phyloP scores from a whole-genome alignment of 2,329 filamentous ascomycete species.

The Leptographium radiaticola region DNA sequence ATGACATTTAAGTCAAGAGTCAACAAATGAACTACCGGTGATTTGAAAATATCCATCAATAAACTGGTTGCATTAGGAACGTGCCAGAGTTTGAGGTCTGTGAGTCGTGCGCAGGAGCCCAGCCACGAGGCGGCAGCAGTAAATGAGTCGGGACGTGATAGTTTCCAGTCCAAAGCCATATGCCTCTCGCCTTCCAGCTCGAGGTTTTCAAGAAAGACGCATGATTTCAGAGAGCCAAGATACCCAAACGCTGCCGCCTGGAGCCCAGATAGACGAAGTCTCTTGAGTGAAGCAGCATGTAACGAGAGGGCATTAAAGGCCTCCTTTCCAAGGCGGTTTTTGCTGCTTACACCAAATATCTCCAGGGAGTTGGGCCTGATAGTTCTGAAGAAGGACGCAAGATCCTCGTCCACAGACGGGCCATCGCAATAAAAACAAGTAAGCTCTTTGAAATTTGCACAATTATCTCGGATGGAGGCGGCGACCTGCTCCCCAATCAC shows the following conservation, averaged over 20 bases:
- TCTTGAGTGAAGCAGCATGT: constrained; percentile 23
- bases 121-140: constrained; percentile 19
- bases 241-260: constrained; percentile 15
- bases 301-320: constrained; percentile 41
- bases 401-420: constrained; percentile 38
- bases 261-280: constrained; percentile 20
- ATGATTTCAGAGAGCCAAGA: constrained; percentile 19
- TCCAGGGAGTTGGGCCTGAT: constrained; percentile 43
- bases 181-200: constrained; percentile 17
- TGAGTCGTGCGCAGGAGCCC: constrained; percentile 29
- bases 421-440: constrained; percentile 36
- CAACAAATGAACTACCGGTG: constrained; percentile 29
- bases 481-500: constrained; percentile 42
- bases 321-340: constrained; percentile 37
- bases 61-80: constrained; percentile 40
- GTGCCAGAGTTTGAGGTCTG: constrained; percentile 33
- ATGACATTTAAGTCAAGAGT: constrained; percentile 33
- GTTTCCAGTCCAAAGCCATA: constrained; percentile 11
- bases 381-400: constrained; percentile 43
- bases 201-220: constrained; percentile 21
- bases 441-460: constrained; percentile 47
- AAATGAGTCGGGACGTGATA: constrained; percentile 13
- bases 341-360: constrained; percentile 44
- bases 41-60: constrained; percentile 29
- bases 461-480: constrained; percentile 40